Evolutionary conservation across 1,284 basidiomycete genomes (phyloP).

Genomic region (Rhodofomes roseus): DNA sequence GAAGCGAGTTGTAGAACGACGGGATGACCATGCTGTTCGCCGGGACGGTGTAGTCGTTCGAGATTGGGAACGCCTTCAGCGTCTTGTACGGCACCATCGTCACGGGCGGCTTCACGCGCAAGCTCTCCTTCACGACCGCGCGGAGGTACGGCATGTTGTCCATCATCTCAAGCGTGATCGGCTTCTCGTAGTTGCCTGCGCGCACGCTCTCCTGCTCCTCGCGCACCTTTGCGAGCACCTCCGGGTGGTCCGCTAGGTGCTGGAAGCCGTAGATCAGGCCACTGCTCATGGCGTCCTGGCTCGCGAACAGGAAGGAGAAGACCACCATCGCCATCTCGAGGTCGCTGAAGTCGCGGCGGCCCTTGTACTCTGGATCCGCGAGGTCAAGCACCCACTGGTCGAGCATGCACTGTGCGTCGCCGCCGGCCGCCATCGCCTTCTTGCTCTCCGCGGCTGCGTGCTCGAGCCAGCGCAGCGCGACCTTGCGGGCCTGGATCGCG

Average conservation of each 20-base stretch:
- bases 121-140: conserved; percentile 90
- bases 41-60: conserved; percentile 88
- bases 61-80: conserved; percentile 89
- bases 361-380: conserved; percentile 68
- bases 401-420: conserved; percentile 85
- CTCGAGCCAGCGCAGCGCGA: conserved; percentile 82
- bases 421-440: conserved; percentile 78
- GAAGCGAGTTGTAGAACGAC: conserved; percentile 92
- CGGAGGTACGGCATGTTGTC: conserved; percentile 93
- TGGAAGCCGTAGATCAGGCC: conserved; percentile 95
- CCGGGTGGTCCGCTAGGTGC: conserved; percentile 90
- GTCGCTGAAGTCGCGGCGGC: conserved; percentile 86
- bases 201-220: conserved; percentile 90
- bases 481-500: conserved; percentile 91
- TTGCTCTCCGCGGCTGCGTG: conserved; percentile 82
- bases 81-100: conserved; percentile 96
- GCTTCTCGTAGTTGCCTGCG: conserved; percentile 72
- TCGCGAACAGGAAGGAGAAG: conserved; percentile 96
- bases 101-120: conserved; percentile 89
- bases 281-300: conserved; percentile 97
- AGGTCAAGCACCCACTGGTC: conserved; percentile 90
- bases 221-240: conserved; percentile 84
- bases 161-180: conserved; percentile 86
- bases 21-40: conserved; percentile 94
- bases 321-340: conserved; percentile 96